These are phyloP conservation scores for Pseudoscleropodium purum DNA, from an alignment of 225 moss, liverwort and hornwort species.

Conservation along the genomic window DNA sequence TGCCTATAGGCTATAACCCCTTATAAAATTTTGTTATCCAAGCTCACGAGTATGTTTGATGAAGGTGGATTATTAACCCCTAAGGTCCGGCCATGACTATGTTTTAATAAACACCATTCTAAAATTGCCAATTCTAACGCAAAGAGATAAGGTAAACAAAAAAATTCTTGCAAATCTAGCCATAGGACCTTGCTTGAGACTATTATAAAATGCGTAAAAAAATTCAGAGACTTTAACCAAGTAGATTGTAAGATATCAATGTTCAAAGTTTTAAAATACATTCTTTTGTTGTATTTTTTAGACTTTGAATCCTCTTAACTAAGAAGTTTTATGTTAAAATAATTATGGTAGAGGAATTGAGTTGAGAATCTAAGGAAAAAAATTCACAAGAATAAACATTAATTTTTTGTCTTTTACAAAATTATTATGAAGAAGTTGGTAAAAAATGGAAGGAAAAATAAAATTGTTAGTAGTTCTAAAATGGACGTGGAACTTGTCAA, in stretches of 20 bases:
- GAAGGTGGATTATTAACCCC: background rate
- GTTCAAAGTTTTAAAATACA: background rate
- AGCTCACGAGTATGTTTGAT: background rate
- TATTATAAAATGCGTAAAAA: background rate
- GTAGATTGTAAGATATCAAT: background rate
- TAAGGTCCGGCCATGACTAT: background rate
- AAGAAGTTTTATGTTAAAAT: background rate
- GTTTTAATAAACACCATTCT: background rate
- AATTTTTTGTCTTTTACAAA: too few species aligned
- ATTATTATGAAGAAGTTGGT: background rate
- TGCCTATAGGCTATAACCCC: rapidly evolving
- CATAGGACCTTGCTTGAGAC: background rate
- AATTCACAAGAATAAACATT: background rate
- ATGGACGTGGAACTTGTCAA: background rate
- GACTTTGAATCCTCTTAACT: too few species aligned
- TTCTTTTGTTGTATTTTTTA: background rate
- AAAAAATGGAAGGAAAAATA: background rate
- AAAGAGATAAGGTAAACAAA: background rate
- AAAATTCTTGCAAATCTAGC: background rate
- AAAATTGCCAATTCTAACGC: background rate
- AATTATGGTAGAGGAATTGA: background rate
- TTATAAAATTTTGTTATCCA: background rate
- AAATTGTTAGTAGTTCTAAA: background rate
- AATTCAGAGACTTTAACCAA: rapidly evolving
- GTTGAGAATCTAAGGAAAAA: background rate